phyloP scores from a whole-genome alignment of 2,329 filamentous ascomycete species.

The Aspergillus viridinutans region DNA sequence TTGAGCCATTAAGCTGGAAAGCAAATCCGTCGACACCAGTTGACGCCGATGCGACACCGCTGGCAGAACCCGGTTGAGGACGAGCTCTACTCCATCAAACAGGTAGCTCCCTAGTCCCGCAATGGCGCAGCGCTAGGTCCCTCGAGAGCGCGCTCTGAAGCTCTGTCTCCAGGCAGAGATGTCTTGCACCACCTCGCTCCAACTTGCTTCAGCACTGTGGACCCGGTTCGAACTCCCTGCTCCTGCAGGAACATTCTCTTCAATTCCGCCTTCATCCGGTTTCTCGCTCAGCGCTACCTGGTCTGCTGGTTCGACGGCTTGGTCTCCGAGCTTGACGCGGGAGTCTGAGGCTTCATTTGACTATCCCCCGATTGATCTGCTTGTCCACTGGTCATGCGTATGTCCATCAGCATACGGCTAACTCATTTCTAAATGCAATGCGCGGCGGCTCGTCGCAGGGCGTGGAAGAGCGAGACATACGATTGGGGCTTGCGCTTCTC shows the following conservation, averaged over 20 bases:
- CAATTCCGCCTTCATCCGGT: neutral
- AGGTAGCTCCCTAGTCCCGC: neutral
- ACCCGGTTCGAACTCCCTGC: neutral
- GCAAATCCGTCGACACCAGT: neutral
- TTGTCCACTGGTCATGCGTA: neutral
- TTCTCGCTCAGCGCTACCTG: neutral
- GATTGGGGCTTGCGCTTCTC: slow-evolving; percentile 21
- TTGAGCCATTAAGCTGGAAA: neutral
- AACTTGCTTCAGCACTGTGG: neutral
- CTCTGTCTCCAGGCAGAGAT: neutral
- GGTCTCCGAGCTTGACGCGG: neutral
- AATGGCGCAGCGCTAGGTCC: neutral
- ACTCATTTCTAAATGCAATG: neutral
- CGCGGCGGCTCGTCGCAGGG: neutral
- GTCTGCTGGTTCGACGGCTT: neutral
- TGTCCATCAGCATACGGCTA: neutral
- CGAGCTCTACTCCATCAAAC: neutral
- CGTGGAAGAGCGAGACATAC: slow-evolving; percentile 4
- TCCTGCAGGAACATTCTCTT: neutral
- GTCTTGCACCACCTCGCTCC: neutral
- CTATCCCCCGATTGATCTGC: neutral
- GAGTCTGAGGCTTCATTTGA: neutral
- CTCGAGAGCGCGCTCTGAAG: neutral
- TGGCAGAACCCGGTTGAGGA: too few relatives aligned
- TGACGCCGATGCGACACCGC: neutral